Conservation (phyloP, 352 stramenopile species). For the Phytophthora podocarpi region DNA sequence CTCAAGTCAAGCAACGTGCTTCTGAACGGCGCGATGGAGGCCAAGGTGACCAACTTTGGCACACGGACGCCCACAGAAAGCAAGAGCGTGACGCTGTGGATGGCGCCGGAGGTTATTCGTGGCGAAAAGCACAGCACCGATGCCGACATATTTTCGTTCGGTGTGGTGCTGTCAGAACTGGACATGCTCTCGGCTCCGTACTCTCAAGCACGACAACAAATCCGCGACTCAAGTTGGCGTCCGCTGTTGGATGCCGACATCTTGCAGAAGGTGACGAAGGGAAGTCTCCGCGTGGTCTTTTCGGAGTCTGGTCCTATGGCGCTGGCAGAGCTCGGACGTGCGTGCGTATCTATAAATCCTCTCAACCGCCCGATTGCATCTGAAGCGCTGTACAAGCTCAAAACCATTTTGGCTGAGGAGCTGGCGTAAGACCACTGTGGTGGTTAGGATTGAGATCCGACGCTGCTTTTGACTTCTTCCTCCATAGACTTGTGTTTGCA, state of each 20-base stretch:
- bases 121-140: conserved; percentile 75
- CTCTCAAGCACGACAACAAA: conserved; percentile 12
- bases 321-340: conserved; percentile 30
- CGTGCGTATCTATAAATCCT: conserved; percentile 35
- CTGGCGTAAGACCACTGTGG: conserved; percentile 13
- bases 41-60: conserved; percentile 51
- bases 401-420: conserved; percentile 31
- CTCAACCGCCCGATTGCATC: conserved; percentile 31
- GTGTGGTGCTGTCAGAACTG: conserved; percentile 77
- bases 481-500: conserved; percentile 20
- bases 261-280: conserved; percentile 39
- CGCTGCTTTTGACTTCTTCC: not conserved
- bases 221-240: conserved; percentile 20
- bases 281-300: conserved; percentile 37
- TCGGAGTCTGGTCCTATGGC: conserved; percentile 16
- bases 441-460: conserved; percentile 1
- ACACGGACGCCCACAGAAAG: conserved; percentile 14
- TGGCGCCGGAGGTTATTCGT: conserved; percentile 73
- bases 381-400: conserved; percentile 44
- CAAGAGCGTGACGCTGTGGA: conserved; percentile 69
- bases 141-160: conserved; percentile 84
- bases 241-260: conserved; percentile 35
- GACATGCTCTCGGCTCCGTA: conserved; percentile 48
- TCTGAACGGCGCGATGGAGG: conserved; percentile 24
- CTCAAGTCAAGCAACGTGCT: conserved; percentile 41